phyloP scores from a whole-genome alignment of 2,329 filamentous ascomycete species.

The Metarhizium guizhouense region DNA sequence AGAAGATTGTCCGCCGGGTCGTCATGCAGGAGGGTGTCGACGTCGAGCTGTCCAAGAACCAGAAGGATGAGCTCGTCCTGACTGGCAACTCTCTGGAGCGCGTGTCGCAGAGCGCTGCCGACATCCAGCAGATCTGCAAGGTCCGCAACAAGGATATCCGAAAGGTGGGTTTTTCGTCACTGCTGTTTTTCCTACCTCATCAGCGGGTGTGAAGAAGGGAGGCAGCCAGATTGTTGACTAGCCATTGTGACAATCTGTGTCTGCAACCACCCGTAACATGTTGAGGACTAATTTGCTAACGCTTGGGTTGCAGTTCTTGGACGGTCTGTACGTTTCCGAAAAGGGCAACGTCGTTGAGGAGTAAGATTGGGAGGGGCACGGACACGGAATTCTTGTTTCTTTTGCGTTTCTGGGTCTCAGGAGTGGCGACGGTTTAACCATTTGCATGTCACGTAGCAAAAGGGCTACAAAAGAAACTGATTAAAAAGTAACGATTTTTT shows the following conservation, averaged over 20 bases:
- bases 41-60: constrained; percentile 78
- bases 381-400: constrained; percentile 36
- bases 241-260: neutral
- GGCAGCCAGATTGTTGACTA: too few relatives aligned
- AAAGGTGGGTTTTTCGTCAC: constrained; percentile 53
- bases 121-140: constrained; percentile 99
- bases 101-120: constrained; percentile 95
- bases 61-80: constrained; percentile 97
- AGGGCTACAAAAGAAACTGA: constrained; percentile 31
- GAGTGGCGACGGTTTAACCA: constrained; percentile 53
- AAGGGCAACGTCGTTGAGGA: constrained; percentile 86
- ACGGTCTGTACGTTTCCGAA: constrained; percentile 99
- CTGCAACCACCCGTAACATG: neutral
- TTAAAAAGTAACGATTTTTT: constrained; percentile 28
- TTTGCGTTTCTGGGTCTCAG: constrained; percentile 54
- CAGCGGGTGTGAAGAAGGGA: too few relatives aligned
- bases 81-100: constrained; percentile 91
- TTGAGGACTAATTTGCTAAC: constrained; percentile 13
- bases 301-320: constrained; percentile 67
- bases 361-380: constrained; percentile 29
- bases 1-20: constrained; percentile 97
- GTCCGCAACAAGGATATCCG: constrained; percentile 99
- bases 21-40: constrained; percentile 85
- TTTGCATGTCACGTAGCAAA: constrained; percentile 52
- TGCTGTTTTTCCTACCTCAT: too few relatives aligned